Evolutionary conservation across 2,329 filamentous ascomycete species (phyloP).

Genomic region (Alternaria alternata): DNA sequence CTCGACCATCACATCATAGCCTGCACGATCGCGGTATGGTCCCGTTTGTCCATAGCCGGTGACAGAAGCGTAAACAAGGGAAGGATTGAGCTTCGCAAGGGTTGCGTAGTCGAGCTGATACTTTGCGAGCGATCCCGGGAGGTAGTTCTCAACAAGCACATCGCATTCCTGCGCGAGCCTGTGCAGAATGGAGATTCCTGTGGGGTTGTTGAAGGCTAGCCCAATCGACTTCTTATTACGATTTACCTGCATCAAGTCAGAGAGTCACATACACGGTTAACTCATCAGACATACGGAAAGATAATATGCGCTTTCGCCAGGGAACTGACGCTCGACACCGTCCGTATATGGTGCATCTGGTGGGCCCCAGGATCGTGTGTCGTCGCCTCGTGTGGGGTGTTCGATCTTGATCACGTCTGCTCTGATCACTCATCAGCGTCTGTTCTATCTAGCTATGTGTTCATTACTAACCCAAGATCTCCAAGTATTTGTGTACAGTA

Average conservation of each 20-base stretch:
- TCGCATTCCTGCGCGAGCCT: slow-evolving; percentile 83
- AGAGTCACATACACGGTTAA: too few relatives aligned
- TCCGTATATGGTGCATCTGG: slow-evolving; percentile 82
- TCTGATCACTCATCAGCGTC: slow-evolving; percentile 56
- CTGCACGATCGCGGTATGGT: slow-evolving; percentile 83
- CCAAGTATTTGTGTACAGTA: slow-evolving; percentile 97
- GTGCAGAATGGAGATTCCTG: slow-evolving; percentile 86
- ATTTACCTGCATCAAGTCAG: slow-evolving; percentile 70
- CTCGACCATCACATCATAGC: slow-evolving; percentile 99
- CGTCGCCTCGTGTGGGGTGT: slow-evolving; percentile 88
- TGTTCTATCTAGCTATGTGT: not conserved
- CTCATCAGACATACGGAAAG: slow-evolving; percentile 68
- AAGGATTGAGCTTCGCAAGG: slow-evolving; percentile 79
- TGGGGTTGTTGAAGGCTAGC: slow-evolving; percentile 84
- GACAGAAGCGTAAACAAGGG: slow-evolving; percentile 91
- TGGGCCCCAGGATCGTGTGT: slow-evolving; percentile 94
- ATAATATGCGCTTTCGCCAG: slow-evolving; percentile 96
- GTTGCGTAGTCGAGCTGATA: slow-evolving; percentile 89
- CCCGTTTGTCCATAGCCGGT: slow-evolving; percentile 97
- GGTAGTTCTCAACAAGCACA: slow-evolving; percentile 94
- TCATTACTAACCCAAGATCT: slow-evolving; percentile 77
- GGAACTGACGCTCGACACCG: slow-evolving; percentile 66
- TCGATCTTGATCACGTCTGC: slow-evolving; percentile 98
- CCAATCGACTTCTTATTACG: slow-evolving; percentile 96
- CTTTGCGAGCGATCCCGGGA: slow-evolving; percentile 86